These are phyloP conservation scores for Sclerotinia spermophila DNA, from an alignment of 2,329 filamentous ascomycete species.

Conservation along the genomic window DNA sequence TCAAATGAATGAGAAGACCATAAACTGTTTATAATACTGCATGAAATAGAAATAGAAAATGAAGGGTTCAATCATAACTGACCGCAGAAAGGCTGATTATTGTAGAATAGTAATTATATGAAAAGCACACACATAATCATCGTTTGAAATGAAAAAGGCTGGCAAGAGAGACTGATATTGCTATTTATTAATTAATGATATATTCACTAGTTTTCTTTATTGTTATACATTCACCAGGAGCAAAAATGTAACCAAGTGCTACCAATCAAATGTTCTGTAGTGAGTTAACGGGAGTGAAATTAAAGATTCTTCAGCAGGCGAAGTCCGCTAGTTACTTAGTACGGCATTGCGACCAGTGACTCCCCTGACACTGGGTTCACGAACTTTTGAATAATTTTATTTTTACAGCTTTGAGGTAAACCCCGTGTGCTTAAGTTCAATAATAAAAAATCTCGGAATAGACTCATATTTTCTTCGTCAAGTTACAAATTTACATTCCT, in stretches of 20 bases:
- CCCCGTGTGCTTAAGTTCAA: not conserved
- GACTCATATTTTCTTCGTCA: not conserved
- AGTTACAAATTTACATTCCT: not conserved
- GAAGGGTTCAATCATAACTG: not conserved
- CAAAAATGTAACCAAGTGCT: not conserved
- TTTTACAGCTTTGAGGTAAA: not conserved
- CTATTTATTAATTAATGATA: not conserved
- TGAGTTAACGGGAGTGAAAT: not conserved
- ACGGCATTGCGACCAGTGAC: not conserved
- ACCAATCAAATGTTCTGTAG: not conserved
- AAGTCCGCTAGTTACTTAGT: not conserved
- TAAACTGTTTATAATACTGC: not conserved
- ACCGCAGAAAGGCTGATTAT: not conserved
- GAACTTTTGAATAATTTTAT: conserved; percentile 2
- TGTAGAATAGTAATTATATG: not conserved
- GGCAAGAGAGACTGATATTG: not conserved
- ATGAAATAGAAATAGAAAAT: not conserved
- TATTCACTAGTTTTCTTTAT: not conserved
- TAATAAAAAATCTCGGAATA: not conserved
- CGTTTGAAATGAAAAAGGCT: not conserved
- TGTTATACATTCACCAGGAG: not conserved
- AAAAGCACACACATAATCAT: not conserved
- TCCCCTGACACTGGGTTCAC: not conserved
- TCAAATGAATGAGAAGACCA: not conserved
- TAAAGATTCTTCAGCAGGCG: not conserved